Evolutionary conservation across 2,329 filamentous ascomycete genomes (phyloP).

Genomic region (Cercospora sp.): DNA sequence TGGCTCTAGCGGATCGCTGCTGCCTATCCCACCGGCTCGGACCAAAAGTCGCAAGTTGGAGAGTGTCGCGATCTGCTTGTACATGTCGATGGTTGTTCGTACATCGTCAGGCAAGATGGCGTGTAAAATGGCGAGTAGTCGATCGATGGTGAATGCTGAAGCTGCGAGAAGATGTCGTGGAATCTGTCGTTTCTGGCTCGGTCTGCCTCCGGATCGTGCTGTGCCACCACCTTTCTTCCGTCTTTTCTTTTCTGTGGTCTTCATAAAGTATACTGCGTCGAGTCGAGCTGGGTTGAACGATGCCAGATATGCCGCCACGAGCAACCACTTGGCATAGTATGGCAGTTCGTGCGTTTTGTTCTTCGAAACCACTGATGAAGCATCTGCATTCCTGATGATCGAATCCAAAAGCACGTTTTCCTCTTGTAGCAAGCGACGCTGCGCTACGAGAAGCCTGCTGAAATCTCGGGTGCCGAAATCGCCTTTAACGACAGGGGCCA

Average conservation of each 20-base stretch:
- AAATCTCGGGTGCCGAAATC: conserved; percentile 78
- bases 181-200: conserved; percentile 63
- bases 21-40: conserved; percentile 58
- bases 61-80: conserved; percentile 65
- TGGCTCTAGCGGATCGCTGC: conserved; percentile 65
- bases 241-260: conserved; percentile 57
- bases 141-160: conserved; percentile 73
- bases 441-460: conserved; percentile 73
- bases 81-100: conserved; percentile 49
- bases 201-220: conserved; percentile 31
- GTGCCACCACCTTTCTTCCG: conserved; percentile 53
- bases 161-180: conserved; percentile 74
- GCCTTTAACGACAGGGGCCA: conserved; percentile 72
- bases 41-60: conserved; percentile 69
- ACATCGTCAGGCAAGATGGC: conserved; percentile 58
- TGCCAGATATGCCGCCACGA: conserved; percentile 76
- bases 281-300: conserved; percentile 76
- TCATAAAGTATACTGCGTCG: conserved; percentile 74
- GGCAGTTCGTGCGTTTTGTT: conserved; percentile 56
- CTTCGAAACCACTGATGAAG: conserved; percentile 18
- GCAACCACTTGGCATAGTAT: conserved; percentile 69
- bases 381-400: conserved; percentile 47
- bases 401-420: conserved; percentile 68
- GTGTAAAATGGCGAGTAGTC: conserved; percentile 74
- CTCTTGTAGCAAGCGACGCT: conserved; percentile 69